Conservation (phyloP, 2,329 filamentous ascomycete species). For the Fusarium kyushuense region DNA sequence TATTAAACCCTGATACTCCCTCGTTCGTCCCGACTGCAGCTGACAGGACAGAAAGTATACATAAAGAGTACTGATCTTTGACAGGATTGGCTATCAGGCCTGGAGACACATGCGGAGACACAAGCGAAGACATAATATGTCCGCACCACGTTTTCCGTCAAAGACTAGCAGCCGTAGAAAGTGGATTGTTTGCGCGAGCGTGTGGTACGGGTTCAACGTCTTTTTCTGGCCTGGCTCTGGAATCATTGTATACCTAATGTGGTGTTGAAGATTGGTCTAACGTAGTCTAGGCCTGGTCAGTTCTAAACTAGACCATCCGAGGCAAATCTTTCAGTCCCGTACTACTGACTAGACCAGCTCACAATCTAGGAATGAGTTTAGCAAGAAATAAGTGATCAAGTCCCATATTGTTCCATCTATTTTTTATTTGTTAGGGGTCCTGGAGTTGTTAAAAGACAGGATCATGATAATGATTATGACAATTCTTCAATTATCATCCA, state of each 20-base stretch:
- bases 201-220: conserved; percentile 41
- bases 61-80: conserved; percentile 16
- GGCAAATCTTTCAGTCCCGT: not conserved
- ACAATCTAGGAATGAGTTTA: not conserved
- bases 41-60: conserved; percentile 14
- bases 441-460: conserved; percentile 23
- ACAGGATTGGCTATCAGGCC: conserved; percentile 10
- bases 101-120: conserved; percentile 3
- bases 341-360: not conserved
- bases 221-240: conserved; percentile 25
- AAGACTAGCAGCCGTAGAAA: conserved; percentile 27
- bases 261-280: conserved; percentile 21
- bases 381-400: not conserved
- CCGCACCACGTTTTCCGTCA: conserved; percentile 28
- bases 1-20: conserved; percentile 19
- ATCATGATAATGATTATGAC: conserved; percentile 5
- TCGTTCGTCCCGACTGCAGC: conserved; percentile 28
- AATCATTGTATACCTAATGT: conserved; percentile 1
- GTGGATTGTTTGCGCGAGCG: conserved; percentile 32
- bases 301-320: conserved; percentile 15
- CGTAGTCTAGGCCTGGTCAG: conserved; percentile 17
- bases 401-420: conserved; percentile 1
- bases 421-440: conserved; percentile 8
- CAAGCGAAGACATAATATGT: conserved; percentile 9
- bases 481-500: conserved; percentile 32